phyloP scores from a whole-genome alignment of 345 rosid genomes.

The Angophora floribunda region DNA sequence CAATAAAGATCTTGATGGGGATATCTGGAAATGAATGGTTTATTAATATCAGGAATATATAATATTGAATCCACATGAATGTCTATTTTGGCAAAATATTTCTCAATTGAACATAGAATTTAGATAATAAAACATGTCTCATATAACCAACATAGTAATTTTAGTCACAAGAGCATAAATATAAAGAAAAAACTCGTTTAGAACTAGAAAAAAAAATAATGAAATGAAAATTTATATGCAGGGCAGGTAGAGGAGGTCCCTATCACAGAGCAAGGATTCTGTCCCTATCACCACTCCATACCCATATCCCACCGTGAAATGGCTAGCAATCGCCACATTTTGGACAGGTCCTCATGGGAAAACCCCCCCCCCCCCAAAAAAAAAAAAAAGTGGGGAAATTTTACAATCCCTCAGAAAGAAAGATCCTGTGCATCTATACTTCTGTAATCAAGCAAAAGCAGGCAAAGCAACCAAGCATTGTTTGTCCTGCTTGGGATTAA shows the following conservation, averaged over 20 bases:
- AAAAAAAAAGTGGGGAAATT: background rate
- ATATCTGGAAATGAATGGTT: background rate
- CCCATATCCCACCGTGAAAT: background rate
- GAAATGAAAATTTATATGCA: background rate
- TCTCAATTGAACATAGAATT: background rate
- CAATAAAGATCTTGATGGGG: background rate
- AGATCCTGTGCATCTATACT: background rate
- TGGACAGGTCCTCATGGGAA: background rate
- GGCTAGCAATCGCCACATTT: background rate
- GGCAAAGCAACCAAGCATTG: background rate
- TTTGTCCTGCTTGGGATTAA: background rate
- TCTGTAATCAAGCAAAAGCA: background rate
- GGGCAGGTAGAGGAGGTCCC: background rate
- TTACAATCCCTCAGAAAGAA: background rate
- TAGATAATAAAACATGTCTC: background rate
- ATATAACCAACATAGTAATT: background rate
- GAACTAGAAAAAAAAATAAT: background rate
- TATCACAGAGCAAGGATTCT: background rate
- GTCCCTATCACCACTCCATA: background rate
- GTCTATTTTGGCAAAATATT: background rate
- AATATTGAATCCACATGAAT: background rate
- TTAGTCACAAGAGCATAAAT: background rate
- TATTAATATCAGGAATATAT: background rate
- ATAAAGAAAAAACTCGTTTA: background rate
- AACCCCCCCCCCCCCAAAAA: too few species aligned